Base-by-base conservation (phyloP, 2,329 filamentous ascomycete species). In the Ceratocystis alfenasii region DNA sequence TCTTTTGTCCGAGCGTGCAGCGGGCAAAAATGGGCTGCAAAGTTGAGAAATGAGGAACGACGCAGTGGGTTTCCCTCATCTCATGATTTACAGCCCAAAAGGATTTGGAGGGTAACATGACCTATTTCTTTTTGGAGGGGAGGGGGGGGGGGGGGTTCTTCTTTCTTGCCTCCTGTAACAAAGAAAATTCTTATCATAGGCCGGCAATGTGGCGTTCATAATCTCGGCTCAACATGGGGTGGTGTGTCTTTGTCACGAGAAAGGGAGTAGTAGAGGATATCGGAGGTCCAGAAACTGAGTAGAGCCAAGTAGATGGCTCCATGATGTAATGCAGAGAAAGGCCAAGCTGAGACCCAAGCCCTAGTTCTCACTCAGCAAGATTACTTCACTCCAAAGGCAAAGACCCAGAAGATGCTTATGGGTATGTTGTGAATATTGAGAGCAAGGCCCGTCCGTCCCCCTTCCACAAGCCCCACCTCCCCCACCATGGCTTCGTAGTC, bases 211-310 rank as follows among this genome's bases (percentile, higher is more conserved):
- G 55, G 55, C 55, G 55, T 8, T 59, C 5, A 20, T 59, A 59
- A 59, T 59, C 55, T 59, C 55, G 55, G 55, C 55, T 59, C 17
- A 33, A 30, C 28, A 59, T 59, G 55, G 55, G 36, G 10, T 15
- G 10, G 12, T 20, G 36, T n/a, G 12, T n/a, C 20, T 36, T 59
- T n/a, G 5, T n/a, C 20, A 30, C 55, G 33, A 30, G 53, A 15
- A 36, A 20, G 25, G 6, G 36, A 15, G 36, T 15, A 41, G 36
- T 10, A 41, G 36, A 15, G 36, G 12, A 41, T 41, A 15, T 15
- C 10, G 2, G 22, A 28, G 20, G 7, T 55, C 22, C 20, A 48
- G 17, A 8, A 8, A 41, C 36, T 12, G 36, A 41, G 36, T 41
- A 41, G 10, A 12, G 36, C 10, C 8, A 15, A 25, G 22, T 28